Base-by-base conservation (phyloP, 2,329 filamentous ascomycete genomes). In the Cadophora luteo-olivacea region DNA sequence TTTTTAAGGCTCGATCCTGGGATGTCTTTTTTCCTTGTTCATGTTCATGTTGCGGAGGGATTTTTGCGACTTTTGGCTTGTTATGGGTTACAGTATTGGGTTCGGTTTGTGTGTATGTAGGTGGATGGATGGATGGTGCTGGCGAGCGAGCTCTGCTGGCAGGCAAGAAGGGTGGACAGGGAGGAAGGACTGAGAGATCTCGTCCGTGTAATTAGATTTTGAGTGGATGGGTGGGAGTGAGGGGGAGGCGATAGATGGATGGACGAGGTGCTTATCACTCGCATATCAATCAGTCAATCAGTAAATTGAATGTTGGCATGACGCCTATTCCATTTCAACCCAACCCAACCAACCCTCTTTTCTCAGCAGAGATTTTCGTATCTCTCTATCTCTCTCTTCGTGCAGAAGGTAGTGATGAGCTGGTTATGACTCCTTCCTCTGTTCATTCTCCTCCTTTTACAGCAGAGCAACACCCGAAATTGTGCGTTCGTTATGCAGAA, bases 91-190 rank as follows among this genome's bases (percentile, higher is more conserved):
- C 29, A 29, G 29, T 48, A 16, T 60, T 41, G n/a, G 16, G 41
- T 45, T 41, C 25, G 55, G 19, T 6, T 60, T 58, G 32, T 22
- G 32, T 58, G 54, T 58, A 16, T 22, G 32, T 58, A 32, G 11
- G 16, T 54, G 51, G 8, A 24, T 52, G 24, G 51, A 32, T 12
- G 29, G 19, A 24, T 38, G 55, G 32, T 38, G 33, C 55, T 58
- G 55, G 55, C 55, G 29, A 55, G 55, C 55, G 29, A 33, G 52
- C 52, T 32, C 52, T 58, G 55, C 55, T 58, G 55, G 55, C 55
- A 58, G 55, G 55, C 55, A 38, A 33, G 52, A 55, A 16, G 14
- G n/a, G 33, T 36, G 33, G 33, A 38, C 32, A 32, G 33, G 55
- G 33, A 24, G 33, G 7, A 49, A 49, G 45, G 45, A 19, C 45